phyloP scores from a whole-genome alignment of 768 basidiomycete genomes.

The Rhodotorula kratochvilovae region DNA sequence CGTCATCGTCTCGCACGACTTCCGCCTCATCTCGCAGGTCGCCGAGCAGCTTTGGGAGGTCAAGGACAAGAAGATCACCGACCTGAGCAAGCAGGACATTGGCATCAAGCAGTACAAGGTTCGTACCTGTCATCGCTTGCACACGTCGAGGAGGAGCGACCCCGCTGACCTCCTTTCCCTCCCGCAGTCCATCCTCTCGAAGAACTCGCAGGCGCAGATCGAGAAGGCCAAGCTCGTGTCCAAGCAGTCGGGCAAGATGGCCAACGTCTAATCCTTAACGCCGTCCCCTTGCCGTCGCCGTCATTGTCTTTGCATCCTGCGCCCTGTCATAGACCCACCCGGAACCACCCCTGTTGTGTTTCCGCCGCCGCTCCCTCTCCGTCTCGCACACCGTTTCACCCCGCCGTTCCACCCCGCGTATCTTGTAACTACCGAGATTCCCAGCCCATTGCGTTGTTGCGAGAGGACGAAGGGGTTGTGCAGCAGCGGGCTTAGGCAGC shows the following conservation, averaged over 20 bases:
- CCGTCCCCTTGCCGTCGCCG: not conserved
- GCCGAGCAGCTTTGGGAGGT: constrained; percentile 99
- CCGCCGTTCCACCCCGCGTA: not conserved
- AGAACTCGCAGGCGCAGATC: constrained; percentile 22
- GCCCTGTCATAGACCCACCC: not conserved
- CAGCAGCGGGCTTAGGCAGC: too few species aligned
- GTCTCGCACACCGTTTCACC: not conserved
- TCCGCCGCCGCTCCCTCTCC: not conserved
- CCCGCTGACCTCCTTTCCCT: not conserved
- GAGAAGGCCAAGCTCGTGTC: constrained; percentile 21
- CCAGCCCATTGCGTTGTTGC: not conserved
- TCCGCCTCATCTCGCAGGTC: constrained; percentile 96
- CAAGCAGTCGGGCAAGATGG: constrained; percentile 28
- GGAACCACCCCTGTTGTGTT: not conserved
- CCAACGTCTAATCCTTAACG: constrained; percentile 2
- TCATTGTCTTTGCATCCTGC: not conserved
- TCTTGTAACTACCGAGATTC: not conserved
- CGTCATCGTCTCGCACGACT: constrained; percentile 98
- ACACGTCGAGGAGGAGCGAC: not conserved
- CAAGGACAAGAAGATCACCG: constrained; percentile 83
- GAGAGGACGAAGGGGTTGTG: too few species aligned
- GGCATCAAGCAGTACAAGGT: not conserved
- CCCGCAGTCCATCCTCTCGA: not conserved
- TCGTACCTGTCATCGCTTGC: not conserved
- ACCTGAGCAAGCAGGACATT: constrained; percentile 64